phyloP scores from a whole-genome alignment of 2,329 filamentous ascomycete species.

The Dothistroma septosporum region DNA sequence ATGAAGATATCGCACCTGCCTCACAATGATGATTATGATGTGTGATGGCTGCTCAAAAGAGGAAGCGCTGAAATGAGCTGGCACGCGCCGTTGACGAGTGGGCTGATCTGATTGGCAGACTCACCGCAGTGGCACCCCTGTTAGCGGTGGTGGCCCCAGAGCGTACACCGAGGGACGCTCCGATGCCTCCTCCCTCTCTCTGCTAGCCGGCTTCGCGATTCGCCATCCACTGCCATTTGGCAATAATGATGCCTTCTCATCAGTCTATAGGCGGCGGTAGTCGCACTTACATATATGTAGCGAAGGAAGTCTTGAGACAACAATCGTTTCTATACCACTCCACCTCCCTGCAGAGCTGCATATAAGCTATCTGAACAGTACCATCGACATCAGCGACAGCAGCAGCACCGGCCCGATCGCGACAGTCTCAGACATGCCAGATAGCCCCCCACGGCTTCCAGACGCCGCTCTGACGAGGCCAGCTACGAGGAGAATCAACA shows the following conservation, averaged over 20 bases:
- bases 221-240: neutral
- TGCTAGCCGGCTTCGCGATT: neutral
- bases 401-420: no score
- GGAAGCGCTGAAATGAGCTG: neutral
- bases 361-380: neutral
- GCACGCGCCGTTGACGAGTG: neutral
- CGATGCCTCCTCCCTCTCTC: neutral
- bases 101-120: neutral
- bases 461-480: conserved; percentile 7
- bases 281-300: neutral
- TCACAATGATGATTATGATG: no score
- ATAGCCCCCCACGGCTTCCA: neutral
- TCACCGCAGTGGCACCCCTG: neutral
- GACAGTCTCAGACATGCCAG: neutral
- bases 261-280: neutral
- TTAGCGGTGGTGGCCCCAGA: neutral
- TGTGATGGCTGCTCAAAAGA: neutral
- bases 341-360: neutral
- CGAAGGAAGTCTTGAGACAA: neutral
- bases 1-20: neutral
- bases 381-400: neutral
- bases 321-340: neutral
- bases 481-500: conserved; percentile 8
- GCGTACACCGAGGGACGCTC: neutral
- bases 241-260: neutral